A percentile compares a stretch with the other conserved stretches of the same genome.
These are phyloP conservation scores for Chlorella ohadii DNA, from an alignment of 139 green algal genomes.

Conservation along the genomic window DNA sequence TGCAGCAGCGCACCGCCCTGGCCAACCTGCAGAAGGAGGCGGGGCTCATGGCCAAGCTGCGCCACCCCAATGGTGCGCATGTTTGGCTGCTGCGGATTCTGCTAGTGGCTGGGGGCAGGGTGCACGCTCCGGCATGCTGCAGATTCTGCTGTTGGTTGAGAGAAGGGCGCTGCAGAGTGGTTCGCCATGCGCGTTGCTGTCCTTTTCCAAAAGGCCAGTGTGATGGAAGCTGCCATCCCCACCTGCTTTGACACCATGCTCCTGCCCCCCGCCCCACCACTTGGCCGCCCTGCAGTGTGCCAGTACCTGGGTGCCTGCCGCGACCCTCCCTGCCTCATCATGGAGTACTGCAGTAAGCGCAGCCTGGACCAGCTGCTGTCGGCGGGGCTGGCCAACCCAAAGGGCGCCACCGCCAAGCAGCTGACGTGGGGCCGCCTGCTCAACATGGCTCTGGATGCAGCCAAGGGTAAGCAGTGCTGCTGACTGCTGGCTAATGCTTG, in stretches of 20 bases:
- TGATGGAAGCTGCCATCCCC: no score
- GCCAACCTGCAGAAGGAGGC: constrained; percentile 46
- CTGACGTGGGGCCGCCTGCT: constrained; percentile 55
- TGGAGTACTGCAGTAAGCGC: constrained; percentile 14
- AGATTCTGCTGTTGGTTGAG: no score
- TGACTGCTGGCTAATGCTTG: no score
- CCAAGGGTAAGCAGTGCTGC: no score
- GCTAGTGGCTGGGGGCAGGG: background rate
- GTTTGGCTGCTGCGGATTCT: background rate
- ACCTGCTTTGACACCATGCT: background rate
- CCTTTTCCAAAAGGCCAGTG: no score
- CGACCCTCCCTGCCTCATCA: constrained; percentile 13
- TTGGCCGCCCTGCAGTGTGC: background rate
- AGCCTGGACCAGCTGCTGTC: background rate
- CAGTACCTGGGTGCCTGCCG: constrained; percentile 18
- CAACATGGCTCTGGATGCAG: constrained; percentile 61
- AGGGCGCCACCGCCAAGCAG: constrained; percentile 14
- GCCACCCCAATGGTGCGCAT: constrained; percentile 50
- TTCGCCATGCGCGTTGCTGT: background rate
- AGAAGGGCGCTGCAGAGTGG: no score
- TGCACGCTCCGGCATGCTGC: no score
- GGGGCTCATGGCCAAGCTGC: constrained; percentile 55
- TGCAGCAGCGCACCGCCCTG: background rate
- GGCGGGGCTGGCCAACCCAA: background rate
- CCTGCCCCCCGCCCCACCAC: background rate